phyloP scores from a whole-genome alignment of 192 early-diverging fungal species.

The Coemansia sp. region DNA sequence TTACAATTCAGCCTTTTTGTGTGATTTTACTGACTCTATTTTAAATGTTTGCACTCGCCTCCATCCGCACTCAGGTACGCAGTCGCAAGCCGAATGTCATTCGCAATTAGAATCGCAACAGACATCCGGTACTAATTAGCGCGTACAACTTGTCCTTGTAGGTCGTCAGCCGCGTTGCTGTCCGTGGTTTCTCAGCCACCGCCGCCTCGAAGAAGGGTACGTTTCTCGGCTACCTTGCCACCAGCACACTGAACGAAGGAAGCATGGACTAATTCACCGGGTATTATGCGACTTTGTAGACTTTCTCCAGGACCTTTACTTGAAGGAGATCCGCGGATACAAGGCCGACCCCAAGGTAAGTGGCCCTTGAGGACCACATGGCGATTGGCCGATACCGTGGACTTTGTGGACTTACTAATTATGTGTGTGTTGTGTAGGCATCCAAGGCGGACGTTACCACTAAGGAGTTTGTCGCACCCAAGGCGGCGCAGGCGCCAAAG shows the following conservation, averaged over 20 bases:
- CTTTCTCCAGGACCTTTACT: conserved; percentile 45
- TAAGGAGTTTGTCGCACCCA: conserved; percentile 43
- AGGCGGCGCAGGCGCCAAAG: conserved; percentile 38
- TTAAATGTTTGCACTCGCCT: conserved; percentile 36
- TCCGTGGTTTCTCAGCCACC: conserved; percentile 31
- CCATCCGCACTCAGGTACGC: conserved; percentile 41
- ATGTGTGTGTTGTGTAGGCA: conserved; percentile 6
- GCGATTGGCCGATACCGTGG: neutral
- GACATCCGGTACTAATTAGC: neutral
- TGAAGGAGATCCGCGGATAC: conserved; percentile 51
- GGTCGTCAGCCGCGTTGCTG: conserved; percentile 30
- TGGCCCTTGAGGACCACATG: neutral
- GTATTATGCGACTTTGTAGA: conserved; percentile 16
- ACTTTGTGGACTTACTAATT: neutral
- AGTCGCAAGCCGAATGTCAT: neutral
- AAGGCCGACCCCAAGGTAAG: conserved; percentile 46
- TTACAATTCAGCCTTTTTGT: conserved; percentile 1
- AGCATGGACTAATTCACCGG: neutral
- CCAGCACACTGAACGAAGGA: neutral
- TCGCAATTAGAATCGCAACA: neutral
- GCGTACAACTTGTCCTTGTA: conserved; percentile 11
- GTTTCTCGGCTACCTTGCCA: neutral
- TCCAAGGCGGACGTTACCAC: conserved; percentile 46
- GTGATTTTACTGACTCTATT: neutral
- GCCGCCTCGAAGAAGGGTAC: conserved; percentile 33